These are phyloP conservation scores for Alternaria sp. DNA, from an alignment of 2,329 filamentous ascomycete genomes.

Conservation along the genomic window DNA sequence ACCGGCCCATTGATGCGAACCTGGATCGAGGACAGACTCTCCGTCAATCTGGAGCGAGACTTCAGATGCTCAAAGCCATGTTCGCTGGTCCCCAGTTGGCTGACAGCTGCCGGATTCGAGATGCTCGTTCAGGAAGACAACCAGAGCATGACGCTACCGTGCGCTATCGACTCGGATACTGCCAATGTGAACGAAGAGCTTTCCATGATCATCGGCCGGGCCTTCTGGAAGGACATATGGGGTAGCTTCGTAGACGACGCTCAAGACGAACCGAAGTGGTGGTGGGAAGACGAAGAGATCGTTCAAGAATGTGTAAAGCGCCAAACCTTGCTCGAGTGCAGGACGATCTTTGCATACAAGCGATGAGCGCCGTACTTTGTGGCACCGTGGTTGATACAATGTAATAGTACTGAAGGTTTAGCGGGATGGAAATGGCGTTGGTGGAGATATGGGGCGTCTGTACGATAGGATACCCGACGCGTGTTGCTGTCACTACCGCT, in stretches of 20 bases:
- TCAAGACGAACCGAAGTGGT: conserved; percentile 41
- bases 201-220: conserved; percentile 41
- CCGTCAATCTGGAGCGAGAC: conserved; percentile 64
- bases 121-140: conserved; percentile 28
- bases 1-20: conserved; percentile 63
- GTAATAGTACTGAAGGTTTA: background rate
- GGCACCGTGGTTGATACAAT: background rate
- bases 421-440: background rate
- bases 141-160: conserved; percentile 37
- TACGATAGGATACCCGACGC: conserved; percentile 14
- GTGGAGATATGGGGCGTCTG: background rate
- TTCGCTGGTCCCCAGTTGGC: conserved; percentile 64
- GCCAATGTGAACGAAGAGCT: conserved; percentile 40
- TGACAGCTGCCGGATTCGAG: conserved; percentile 61
- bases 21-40: conserved; percentile 68
- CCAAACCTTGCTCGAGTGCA: conserved; percentile 47
- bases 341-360: conserved; percentile 46
- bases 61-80: conserved; percentile 67
- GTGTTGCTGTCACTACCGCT: conserved; percentile 5
- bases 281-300: conserved; percentile 50
- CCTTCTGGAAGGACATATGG: conserved; percentile 49
- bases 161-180: conserved; percentile 29
- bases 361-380: conserved; percentile 1
- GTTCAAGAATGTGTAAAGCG: conserved; percentile 44
- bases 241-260: conserved; percentile 43